phyloP scores from a whole-genome alignment of 139 green algal species.

The Tetradesmus obliquus region DNA sequence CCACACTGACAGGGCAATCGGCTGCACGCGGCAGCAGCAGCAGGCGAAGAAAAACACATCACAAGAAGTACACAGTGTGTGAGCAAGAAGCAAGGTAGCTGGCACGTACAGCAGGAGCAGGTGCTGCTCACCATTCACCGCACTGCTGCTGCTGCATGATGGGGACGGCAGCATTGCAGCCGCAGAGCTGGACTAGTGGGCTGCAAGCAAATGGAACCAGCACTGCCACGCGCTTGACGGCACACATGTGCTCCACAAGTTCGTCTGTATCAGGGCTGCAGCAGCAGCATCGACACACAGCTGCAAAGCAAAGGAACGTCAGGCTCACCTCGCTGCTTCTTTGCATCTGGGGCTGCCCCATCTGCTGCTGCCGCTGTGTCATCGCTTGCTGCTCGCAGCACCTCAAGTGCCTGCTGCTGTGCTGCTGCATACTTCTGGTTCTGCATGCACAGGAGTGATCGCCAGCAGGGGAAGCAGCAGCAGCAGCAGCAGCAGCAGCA shows the following conservation, averaged over 20 bases:
- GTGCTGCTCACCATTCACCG: neutral
- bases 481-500: neutral
- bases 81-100: too few relatives aligned
- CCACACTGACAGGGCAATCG: slow-evolving; percentile 39
- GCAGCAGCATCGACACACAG: neutral
- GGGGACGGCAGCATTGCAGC: neutral
- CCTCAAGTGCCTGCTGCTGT: slow-evolving; percentile 38
- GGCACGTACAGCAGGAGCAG: neutral
- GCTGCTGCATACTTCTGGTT: slow-evolving; percentile 29
- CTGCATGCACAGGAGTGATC: slow-evolving; percentile 3
- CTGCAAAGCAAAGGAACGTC: too few relatives aligned
- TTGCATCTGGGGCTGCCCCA: slow-evolving; percentile 29
- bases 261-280: neutral
- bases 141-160: neutral
- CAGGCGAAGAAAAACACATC: neutral
- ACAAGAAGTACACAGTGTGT: neutral
- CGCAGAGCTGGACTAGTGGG: neutral
- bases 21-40: neutral
- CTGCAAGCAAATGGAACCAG: too few relatives aligned
- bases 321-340: slow-evolving; percentile 31
- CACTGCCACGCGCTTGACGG: too few relatives aligned
- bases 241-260: too few relatives aligned
- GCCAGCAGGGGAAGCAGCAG: neutral
- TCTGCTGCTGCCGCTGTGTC: neutral
- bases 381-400: neutral